Conservation (phyloP, 495 filamentous ascomycete genomes). For the Aspergillus taichungensis region DNA sequence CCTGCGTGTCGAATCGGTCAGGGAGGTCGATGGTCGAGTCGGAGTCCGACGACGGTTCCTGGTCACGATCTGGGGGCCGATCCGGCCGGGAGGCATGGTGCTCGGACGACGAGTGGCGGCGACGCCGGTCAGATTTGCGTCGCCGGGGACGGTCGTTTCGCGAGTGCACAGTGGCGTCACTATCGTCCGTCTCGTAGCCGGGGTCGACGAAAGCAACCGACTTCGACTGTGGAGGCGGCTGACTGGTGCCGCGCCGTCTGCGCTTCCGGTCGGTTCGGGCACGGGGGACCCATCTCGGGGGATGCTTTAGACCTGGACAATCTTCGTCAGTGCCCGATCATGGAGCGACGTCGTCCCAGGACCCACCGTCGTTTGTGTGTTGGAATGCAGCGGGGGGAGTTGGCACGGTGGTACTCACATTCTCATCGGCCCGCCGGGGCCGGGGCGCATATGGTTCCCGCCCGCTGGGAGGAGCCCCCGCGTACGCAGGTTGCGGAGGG, state of each 20-base stretch:
- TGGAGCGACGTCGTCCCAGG: constrained; percentile 12
- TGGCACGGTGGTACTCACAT: constrained; percentile 43
- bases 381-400: constrained; percentile 29
- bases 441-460: constrained; percentile 34
- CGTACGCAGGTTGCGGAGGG: constrained; percentile 30
- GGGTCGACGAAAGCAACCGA: constrained; percentile 29
- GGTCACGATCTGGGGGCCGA: constrained; percentile 3
- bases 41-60: constrained; percentile 22
- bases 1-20: constrained; percentile 56
- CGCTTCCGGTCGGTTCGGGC: constrained; percentile 1
- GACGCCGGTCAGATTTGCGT: constrained; percentile 15
- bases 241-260: constrained; percentile 15
- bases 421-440: constrained; percentile 43
- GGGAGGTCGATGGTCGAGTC: constrained; percentile 50
- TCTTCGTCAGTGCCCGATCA: background rate
- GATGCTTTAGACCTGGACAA: constrained; percentile 18
- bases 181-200: constrained; percentile 40
- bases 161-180: constrained; percentile 27
- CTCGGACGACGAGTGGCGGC: constrained; percentile 21
- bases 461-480: constrained; percentile 32
- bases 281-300: constrained; percentile 4
- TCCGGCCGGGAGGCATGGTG: constrained; percentile 8
- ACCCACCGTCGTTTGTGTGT: constrained; percentile 38
- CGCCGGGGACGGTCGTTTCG: constrained; percentile 12
- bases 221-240: constrained; percentile 22